Conservation (phyloP, 371 early-diverging fungal species). For the Circinella umbellata region DNA sequence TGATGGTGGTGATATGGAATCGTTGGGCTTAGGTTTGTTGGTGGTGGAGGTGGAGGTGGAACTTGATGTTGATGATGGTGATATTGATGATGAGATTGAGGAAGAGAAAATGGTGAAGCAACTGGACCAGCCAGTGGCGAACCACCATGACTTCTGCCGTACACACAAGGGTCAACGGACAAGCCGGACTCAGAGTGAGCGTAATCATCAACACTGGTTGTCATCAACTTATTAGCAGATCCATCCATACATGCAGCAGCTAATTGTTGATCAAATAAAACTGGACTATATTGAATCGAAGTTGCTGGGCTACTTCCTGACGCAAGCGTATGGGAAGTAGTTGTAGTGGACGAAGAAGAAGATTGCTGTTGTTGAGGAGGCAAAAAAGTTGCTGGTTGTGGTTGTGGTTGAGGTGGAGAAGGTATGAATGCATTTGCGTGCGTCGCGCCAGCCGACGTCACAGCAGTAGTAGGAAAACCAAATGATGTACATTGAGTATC, state of each 20-base stretch:
- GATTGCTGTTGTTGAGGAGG: conserved; percentile 19
- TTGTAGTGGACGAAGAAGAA: conserved; percentile 3
- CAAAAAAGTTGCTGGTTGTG: conserved; percentile 1
- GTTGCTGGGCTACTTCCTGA: conserved; percentile 8
- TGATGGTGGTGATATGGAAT: conserved; percentile 6
- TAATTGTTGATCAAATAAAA: conserved; percentile 5
- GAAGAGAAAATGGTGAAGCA: not conserved
- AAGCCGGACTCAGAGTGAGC: conserved; percentile 25
- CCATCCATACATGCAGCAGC: not conserved
- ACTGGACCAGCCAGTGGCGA: conserved; percentile 23
- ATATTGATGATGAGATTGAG: not conserved
- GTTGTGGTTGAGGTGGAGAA: conserved; percentile 9
- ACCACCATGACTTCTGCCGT: not conserved
- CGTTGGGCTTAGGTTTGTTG: conserved; percentile 12
- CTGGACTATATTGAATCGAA: conserved; percentile 13
- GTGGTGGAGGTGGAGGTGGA: not conserved
- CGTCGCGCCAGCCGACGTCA: conserved; percentile 28
- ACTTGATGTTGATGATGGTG: not conserved
- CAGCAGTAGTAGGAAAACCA: conserved; percentile 7
- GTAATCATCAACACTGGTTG: not conserved
- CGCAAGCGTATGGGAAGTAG: conserved; percentile 25
- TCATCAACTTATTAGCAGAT: conserved; percentile 1
- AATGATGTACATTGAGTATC: conserved; percentile 17
- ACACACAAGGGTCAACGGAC: conserved; percentile 28
- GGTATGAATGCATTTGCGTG: conserved; percentile 15